Percentiles rank a stretch among this genome's conserved stretches.
Evolutionary conservation across 225 moss, liverwort and hornwort genomes (phyloP).

Genomic region (Sphagnum tenellum): DNA sequence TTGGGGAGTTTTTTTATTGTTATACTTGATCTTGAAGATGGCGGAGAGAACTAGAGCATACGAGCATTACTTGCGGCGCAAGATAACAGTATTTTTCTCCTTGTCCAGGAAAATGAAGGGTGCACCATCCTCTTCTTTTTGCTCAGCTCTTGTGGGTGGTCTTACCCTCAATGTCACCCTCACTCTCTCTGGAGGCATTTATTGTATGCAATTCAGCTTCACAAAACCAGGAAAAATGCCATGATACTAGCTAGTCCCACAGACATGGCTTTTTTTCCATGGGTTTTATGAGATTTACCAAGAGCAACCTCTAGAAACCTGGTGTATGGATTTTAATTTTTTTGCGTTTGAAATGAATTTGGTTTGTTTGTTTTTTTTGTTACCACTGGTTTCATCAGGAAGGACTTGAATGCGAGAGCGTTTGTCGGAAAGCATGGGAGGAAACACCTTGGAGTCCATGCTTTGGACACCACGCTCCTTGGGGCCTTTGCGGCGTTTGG

Average conservation of each 20-base stretch:
- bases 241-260: too few species aligned
- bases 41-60: too few species aligned
- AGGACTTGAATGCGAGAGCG: slow-evolving; percentile 11
- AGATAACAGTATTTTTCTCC: slow-evolving; percentile 65
- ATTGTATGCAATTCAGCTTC: background rate
- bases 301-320: too few species aligned
- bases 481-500: slow-evolving; percentile 2
- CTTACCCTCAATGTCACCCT: slow-evolving; percentile 71
- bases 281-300: too few species aligned
- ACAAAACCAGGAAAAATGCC: background rate
- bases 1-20: too few species aligned
- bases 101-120: slow-evolving; percentile 79
- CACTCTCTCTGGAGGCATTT: slow-evolving; percentile 48
- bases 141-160: slow-evolving; percentile 56
- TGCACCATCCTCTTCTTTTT: slow-evolving; percentile 54
- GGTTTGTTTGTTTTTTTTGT: too few species aligned
- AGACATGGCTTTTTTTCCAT: too few species aligned
- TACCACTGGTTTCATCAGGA: slow-evolving; percentile 13
- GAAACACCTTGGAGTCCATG: slow-evolving; percentile 7
- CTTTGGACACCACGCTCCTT: slow-evolving; percentile 4
- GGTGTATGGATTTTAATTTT: too few species aligned
- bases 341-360: too few species aligned
- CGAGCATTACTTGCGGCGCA: slow-evolving; percentile 61
- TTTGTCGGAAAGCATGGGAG: slow-evolving; percentile 6
- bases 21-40: too few species aligned